Conservation (phyloP, 805 yeast species). For the Starmerella cellae region DNA sequence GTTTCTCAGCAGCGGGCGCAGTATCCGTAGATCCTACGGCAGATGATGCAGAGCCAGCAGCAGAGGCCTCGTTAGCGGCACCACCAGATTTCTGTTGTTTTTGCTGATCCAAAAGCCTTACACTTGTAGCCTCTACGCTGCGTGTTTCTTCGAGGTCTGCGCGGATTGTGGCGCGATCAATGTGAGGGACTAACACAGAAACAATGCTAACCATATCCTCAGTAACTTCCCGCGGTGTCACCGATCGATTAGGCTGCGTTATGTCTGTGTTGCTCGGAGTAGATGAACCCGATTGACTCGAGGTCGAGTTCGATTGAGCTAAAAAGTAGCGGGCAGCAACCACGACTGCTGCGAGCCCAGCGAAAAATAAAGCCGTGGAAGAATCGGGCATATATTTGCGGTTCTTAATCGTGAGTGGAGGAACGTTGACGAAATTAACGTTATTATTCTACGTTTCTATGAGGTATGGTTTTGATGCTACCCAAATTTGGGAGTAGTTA, state of each 20-base stretch:
- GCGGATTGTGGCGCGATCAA: constrained; percentile 56
- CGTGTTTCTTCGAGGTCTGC: constrained; percentile 54
- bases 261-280: not conserved
- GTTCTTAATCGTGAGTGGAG: not conserved
- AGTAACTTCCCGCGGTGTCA: constrained; percentile 24
- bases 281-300: not conserved
- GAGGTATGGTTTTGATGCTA: too few species aligned
- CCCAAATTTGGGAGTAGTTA: too few species aligned
- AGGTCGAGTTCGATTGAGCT: not conserved
- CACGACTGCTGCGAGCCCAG: constrained; percentile 17
- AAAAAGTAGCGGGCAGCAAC: constrained; percentile 16
- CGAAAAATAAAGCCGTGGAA: constrained; percentile 17
- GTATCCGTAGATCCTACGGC: too few species aligned
- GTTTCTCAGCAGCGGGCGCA: constrained; percentile 3
- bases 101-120: constrained; percentile 51
- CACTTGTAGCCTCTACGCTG: constrained; percentile 68
- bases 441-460: too few species aligned
- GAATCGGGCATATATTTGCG: constrained; percentile 18
- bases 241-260: not conserved
- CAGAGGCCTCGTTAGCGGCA: constrained; percentile 22
- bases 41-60: not conserved
- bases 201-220: constrained; percentile 69
- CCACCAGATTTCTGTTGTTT: constrained; percentile 22
- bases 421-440: too few species aligned
- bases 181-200: constrained; percentile 63